Base-by-base conservation (phyloP, 306 rosid species). In the Ammopiptanthus mongolicus region DNA sequence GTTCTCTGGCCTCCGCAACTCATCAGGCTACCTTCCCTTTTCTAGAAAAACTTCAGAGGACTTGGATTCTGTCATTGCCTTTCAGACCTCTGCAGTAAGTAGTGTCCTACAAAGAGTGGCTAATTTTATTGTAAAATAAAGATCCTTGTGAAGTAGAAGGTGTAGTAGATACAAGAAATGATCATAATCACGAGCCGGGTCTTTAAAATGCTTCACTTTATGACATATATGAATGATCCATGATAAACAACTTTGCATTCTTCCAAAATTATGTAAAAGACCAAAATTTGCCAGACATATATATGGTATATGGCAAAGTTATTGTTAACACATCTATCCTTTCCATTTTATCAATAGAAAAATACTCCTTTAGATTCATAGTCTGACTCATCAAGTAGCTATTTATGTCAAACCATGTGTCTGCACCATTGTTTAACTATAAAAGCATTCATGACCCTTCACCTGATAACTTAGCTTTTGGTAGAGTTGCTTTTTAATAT, bases 41-140 rank as follows among this genome's bases (percentile, higher is more conserved):
- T 81, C 88, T 6, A 85, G 87, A 69, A 88, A 82, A 81, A 14
- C 90, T 64, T 83, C 97, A 6, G 98, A 90, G n/a, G 97, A 90
- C 77, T 90, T 91, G 58, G 80, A 83, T 22, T 88, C 97, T 1
- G 67, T 88, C 76, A 66, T 95, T 80, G 64, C 91, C 81, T 88
- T 88, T 83, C 98, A 95, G 51, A 91, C 96, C 75, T 91, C 87
- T 8, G 96, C 97, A 17, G 98, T 95, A 77, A 90, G 98, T 91
- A 23, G 34, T 56, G 64, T 0, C 48, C n/a, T 56, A 1, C 48
- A 64, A 9, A 8, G 48, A 44, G 17, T 22, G 56, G 2, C 47
- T 34, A 25, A 9, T 59, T 62, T 39, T 14, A 5, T 56, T 60
- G 36, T 48, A 41, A 28, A 22, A 13, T 46, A 41, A 44, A 34